Base-by-base conservation (phyloP, 176 grass and related monocot species). In the Echinochloa phyllopogon region DNA sequence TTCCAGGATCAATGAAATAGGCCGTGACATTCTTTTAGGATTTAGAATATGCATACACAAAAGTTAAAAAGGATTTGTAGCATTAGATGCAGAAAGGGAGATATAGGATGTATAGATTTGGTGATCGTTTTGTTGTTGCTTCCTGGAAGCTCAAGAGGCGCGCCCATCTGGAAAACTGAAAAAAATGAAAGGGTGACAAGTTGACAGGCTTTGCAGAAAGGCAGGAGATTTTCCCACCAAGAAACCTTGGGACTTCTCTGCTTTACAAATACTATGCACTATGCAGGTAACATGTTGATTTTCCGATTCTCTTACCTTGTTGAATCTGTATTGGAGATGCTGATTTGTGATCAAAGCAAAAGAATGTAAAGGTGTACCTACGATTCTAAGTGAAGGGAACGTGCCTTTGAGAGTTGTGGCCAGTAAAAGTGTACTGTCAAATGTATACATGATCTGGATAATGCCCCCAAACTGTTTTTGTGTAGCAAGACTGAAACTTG, bases 61-160 rank as follows among this genome's bases (percentile, higher is more conserved):
- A 58, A 77, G 65, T 18, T 76, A 61, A 74, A 84, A 81, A 79
- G 65, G 84, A 71, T 88, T 78, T 75, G 43, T 92, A 83, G 25
- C 59, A 69, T 47, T 82, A 85, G 83, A 86, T 81, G 84, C 65
- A 61, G 65, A 24, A 78, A 53, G 70, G 81, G 76, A 76, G 65
- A 85, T 88, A 90, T 77, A 90, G 65, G 77, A 79, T 97, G 89
- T 94, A 94, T 75, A 97, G 94, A 89, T 88, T 52, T 66, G 77
- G 62, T 89, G 49, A 67, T 84, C 24, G 27, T 82, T 83, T 86
- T 39, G 77, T 33, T 63, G 69, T n/a, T 24, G 82, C 81, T 77
- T 85, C 55, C 16, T 50, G 63, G 75, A 84, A 79, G 75, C 83
- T 72, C 17, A 80, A 55, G 70, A 57, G 23, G 17, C 52, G 25